These are phyloP conservation scores for Rosa multiflora DNA, from an alignment of 306 rosid genomes.

Conservation along the genomic window DNA sequence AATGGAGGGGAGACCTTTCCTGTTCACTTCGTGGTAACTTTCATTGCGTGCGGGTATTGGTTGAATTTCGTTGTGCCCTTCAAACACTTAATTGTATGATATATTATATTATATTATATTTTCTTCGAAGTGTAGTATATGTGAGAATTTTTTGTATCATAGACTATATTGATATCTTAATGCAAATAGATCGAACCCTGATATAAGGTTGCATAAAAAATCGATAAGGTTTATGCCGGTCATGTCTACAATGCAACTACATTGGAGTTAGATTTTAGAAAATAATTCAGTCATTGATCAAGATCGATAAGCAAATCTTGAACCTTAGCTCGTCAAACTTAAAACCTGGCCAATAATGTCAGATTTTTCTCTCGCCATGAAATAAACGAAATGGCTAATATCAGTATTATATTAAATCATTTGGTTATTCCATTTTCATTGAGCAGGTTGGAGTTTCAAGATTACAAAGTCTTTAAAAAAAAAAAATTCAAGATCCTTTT, in stretches of 20 bases:
- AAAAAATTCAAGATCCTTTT: not conserved
- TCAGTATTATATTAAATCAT: not conserved
- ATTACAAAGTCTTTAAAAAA: not conserved
- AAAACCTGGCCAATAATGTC: not conserved
- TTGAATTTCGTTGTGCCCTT: not conserved
- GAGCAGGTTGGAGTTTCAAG: not conserved
- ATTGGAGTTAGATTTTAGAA: not conserved
- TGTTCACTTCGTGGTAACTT: not conserved
- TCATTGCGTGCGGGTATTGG: not conserved
- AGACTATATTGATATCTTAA: not conserved
- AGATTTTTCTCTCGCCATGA: too few relatives aligned
- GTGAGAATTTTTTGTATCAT: not conserved
- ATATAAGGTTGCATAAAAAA: not conserved
- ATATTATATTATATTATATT: too few relatives aligned
- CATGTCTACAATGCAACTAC: not conserved
- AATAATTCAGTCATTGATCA: not conserved
- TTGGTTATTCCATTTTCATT: not conserved
- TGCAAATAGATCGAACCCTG: not conserved
- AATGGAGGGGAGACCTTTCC: not conserved
- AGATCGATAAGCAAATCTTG: not conserved
- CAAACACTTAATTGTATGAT: constrained; percentile 1
- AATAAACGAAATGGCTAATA: not conserved
- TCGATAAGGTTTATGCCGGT: not conserved
- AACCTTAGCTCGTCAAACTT: not conserved
- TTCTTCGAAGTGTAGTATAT: not conserved